Base-by-base conservation (phyloP, 164 flowering plant species). In the Warburgia ugandensis region DNA sequence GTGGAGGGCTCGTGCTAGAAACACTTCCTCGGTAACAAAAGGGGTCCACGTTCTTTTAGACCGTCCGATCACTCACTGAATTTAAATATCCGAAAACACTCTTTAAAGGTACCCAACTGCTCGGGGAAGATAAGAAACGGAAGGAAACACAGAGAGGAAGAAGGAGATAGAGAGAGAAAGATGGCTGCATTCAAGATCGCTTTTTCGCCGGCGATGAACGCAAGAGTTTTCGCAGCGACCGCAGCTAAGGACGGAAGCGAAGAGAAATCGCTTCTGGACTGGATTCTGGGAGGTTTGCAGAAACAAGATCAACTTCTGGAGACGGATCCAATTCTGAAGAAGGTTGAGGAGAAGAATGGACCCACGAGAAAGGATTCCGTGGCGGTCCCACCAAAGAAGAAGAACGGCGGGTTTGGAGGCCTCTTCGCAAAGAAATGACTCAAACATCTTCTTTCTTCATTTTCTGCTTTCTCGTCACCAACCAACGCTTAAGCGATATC, bases 291-390 rank as follows among this genome's bases (percentile, higher is more conserved):
- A 16, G 73, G 63, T 1, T 36, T 86, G 37, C 56, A 46, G 60
- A 89, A 89, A 64, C 66, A 81, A 53, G 95, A 89, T 25, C 92
- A 81, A 67, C 60, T 86, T 35, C 60, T 65, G 20, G 97, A 86
- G 67, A 78, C 85, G n/a, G 97, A 89, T 45, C 97, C 97, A 0
- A 60, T 89, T 29, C 82, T 89, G 56, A 70, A 86, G 77, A 89
- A 89, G 67, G 94, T 72, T 32, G 97, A 89, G 62, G 94, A 71
- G 47, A 78, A 79, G 71, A 67, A 43, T 20, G 64, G 65, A 5
- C 59, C 70, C n/a, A n/a, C n/a, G 46, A 54, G 59, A 45, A 48
- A 47, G 29, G 68, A 69, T 42, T 31, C 88, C 41, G 80, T 71
- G 2, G 64, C 71, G 0, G 75, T 74, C 3, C 86, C 83, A 1